Base-by-base conservation (phyloP, 208 protist species). In the Herpetomonas tarakana region DNA sequence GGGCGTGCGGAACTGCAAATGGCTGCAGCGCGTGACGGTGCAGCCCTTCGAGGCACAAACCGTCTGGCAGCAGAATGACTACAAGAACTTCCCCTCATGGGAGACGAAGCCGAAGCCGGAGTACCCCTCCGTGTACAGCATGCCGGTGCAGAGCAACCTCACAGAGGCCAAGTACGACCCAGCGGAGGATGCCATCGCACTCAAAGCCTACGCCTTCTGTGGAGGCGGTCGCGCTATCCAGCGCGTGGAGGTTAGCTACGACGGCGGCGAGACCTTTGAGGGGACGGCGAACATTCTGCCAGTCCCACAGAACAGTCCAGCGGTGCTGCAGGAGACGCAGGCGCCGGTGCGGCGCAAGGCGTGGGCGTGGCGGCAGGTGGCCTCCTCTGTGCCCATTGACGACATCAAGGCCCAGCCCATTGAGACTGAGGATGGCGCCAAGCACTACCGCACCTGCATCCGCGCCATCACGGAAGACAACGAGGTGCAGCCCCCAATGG, bases 11-110 rank as follows among this genome's bases (percentile, higher is more conserved):
- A 84, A 87, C 56, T 81, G 86, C 29, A 87, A 87, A 65, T 94
- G 87, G 76, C 63, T 96, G 2, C 52, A 65, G 31, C 65, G 62
- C 9, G 76, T 95, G 19, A 57, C 56, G 14, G 46, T 83, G n/a
- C 50, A 61, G 35, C 44, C 74, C 3, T 55, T 72, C 27, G 89
- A 96, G 57, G 65, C 73, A 27, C 38, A 79, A 19, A 67, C 63
- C 3, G 52, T 81, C 19, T 96, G 83, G 84, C 86, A 96, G 74
- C 74, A 87, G 59, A 76, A 89, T 24, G 86, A 93, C 63, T 96
- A 96, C 81, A 96, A 96, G 66, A 75, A 58, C 52, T 87, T 90
- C 54, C 59, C 67, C 19, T 76, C 86, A 2, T 78, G 83, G 28
- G 58, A 67, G 24, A 63, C 81, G n/a, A 78, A 88, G 44, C 72